These are phyloP conservation scores for Colletotrichum higginsianum DNA, from an alignment of 2,329 filamentous ascomycete species.

Conservation along the genomic window DNA sequence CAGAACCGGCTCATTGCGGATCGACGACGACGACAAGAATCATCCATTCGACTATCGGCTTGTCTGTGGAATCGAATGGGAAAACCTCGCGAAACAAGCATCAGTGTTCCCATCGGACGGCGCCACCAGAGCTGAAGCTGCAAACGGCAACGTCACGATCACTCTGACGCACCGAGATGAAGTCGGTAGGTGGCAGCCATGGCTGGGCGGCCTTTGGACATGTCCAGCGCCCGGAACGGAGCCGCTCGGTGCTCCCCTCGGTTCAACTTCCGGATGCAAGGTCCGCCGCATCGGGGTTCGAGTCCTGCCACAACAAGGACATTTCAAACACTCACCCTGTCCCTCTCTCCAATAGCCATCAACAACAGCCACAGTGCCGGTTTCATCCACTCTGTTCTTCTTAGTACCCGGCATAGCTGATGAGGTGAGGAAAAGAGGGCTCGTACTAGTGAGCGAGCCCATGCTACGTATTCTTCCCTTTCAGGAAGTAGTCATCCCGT, in stretches of 20 bases:
- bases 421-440: background rate
- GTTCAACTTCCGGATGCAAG: conserved; percentile 36
- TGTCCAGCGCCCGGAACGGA: conserved; percentile 26
- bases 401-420: background rate
- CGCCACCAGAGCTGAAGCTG: background rate
- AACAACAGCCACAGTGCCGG: conserved; percentile 17
- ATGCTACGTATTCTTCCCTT: background rate
- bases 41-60: background rate
- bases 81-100: background rate
- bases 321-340: background rate
- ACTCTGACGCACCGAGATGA: background rate
- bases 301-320: conserved; percentile 13
- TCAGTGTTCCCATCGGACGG: conserved; percentile 2
- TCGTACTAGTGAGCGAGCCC: background rate
- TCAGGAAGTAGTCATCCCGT: conserved; percentile 27
- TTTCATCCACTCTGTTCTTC: conserved; percentile 12
- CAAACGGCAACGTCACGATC: conserved; percentile 15
- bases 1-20: conserved; percentile 1
- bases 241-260: conserved; percentile 37
- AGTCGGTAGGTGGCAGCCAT: conserved; percentile 15
- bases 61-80: conserved; percentile 1
- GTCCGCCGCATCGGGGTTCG: conserved; percentile 27
- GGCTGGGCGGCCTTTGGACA: conserved; percentile 19
- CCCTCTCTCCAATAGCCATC: background rate
- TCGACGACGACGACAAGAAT: conserved; percentile 2